Evolutionary conservation across 768 basidiomycete genomes (phyloP).

Genomic region (Dacryopinax primogenitus): DNA sequence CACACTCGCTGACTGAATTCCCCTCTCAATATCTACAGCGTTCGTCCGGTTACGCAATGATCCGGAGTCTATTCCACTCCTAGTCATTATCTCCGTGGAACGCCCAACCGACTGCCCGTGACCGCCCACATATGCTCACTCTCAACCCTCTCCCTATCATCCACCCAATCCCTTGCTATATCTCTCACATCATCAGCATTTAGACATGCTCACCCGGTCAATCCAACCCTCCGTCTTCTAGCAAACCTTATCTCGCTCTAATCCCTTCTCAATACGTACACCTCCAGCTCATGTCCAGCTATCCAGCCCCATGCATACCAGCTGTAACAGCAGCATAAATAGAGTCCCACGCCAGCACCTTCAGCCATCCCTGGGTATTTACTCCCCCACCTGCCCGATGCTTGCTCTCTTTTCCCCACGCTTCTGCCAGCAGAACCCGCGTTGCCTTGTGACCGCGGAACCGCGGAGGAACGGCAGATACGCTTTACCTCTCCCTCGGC

Average conservation of each 20-base stretch:
- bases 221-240: neutral
- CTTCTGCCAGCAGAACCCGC: constrained; percentile 6
- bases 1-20: neutral
- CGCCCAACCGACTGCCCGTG: neutral
- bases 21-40: no score
- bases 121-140: neutral
- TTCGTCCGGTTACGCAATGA: constrained; percentile 8
- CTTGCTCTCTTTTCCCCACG: neutral
- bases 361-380: neutral
- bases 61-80: constrained; percentile 6
- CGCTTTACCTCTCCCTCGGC: no score
- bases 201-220: neutral
- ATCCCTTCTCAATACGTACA: neutral
- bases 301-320: no score
- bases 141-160: no score
- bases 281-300: no score
- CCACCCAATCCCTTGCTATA: neutral
- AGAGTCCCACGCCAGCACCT: no score
- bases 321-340: no score
- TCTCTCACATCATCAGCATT: no score
- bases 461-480: neutral
- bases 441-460: constrained; percentile 4
- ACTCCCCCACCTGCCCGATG: no score
- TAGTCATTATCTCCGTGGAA: neutral
- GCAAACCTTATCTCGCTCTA: constrained; percentile 1